Evolutionary conservation across 75 land plant genomes (phyloP).

Genomic region (Azolla pinnata): DNA sequence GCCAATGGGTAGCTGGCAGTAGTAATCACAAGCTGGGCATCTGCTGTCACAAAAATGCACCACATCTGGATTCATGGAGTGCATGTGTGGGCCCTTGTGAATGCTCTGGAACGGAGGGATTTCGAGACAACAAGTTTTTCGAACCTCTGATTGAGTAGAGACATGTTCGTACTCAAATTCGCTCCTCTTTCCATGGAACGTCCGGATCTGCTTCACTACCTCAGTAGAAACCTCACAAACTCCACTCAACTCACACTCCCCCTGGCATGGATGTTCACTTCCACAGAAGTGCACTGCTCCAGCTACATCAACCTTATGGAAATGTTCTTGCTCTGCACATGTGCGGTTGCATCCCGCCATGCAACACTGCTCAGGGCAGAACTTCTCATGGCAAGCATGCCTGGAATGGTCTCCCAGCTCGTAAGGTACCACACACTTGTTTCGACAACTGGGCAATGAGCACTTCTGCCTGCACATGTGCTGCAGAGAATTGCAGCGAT

Average conservation of each 20-base stretch:
- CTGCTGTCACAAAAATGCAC: slow-evolving; percentile 28
- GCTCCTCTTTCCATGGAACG: slow-evolving; percentile 13
- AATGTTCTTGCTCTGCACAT: slow-evolving; percentile 15
- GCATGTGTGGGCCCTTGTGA: slow-evolving; percentile 17
- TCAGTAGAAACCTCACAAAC: slow-evolving; percentile 19
- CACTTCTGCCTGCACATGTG: slow-evolving; percentile 24
- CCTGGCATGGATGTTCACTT: slow-evolving; percentile 11
- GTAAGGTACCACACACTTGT: slow-evolving; percentile 11
- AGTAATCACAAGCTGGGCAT: slow-evolving; percentile 26
- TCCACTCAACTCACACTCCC: slow-evolving; percentile 18
- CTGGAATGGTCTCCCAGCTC: slow-evolving; percentile 16
- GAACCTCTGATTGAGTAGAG: slow-evolving; percentile 18
- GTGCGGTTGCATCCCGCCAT: slow-evolving; percentile 16
- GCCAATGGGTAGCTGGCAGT: slow-evolving; percentile 19
- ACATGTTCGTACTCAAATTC: slow-evolving; percentile 28
- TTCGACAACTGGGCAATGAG: slow-evolving; percentile 19
- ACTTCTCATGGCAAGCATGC: slow-evolving; percentile 20
- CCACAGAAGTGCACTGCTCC: slow-evolving; percentile 16
- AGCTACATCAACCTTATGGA: slow-evolving; percentile 8
- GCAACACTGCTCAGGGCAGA: slow-evolving; percentile 14
- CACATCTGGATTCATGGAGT: slow-evolving; percentile 16
- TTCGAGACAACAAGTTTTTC: slow-evolving; percentile 18
- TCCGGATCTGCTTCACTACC: slow-evolving; percentile 14
- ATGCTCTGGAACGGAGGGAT: slow-evolving; percentile 17
- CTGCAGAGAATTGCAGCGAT: slow-evolving; percentile 22